Base-by-base conservation (phyloP, 495 filamentous ascomycete genomes). In the Peziza echinospora region DNA sequence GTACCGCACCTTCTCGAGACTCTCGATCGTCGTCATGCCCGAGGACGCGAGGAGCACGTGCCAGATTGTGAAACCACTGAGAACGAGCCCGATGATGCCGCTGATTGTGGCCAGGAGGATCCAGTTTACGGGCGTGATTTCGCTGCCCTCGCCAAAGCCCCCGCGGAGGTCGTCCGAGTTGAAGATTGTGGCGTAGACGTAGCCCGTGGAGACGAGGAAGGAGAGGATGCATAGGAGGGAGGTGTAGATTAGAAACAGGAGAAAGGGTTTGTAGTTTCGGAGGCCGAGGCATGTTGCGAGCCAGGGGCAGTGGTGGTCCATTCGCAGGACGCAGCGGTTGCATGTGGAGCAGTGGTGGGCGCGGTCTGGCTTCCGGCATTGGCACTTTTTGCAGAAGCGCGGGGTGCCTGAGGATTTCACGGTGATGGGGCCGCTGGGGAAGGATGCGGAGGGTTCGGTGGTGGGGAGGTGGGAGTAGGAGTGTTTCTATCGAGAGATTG, bases 231-330 rank as follows among this genome's bases (percentile, higher is more conserved):
- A 85, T 66, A 91, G 93, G 11, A 93, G 43, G 13, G 75, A 80
- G 8, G 82, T 84, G 59, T 97, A 96, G 46, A 91, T 78, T 22
- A 97, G 70, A 63, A 97, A 97, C 7, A 96, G 70, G 26, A 97
- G 59, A 60, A 97, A 97, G 5, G 85, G 70, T 62, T 96, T 96
- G 68, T 94, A 92, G 63, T 96, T 97, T 54, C 75, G 71, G 47
- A 97, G 64, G 21, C 91, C 91, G 41, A 97, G 80, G 58, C 89
- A 97, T 2, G 83, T 94, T 17, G 91, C 89, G 42, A 96, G 70
- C 89, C 89, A 97, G 5, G 89, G 89, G 56, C 89, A 97, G 65
- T 97, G 89, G 62, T 97, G 89, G 61, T 97, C 89, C 89, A 97
- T 97, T 64, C 96, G 96, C 58, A 96, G 67, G 9, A 97, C 87